phyloP scores from a whole-genome alignment of 2,329 filamentous ascomycete genomes.

The Venturia carpophila region DNA sequence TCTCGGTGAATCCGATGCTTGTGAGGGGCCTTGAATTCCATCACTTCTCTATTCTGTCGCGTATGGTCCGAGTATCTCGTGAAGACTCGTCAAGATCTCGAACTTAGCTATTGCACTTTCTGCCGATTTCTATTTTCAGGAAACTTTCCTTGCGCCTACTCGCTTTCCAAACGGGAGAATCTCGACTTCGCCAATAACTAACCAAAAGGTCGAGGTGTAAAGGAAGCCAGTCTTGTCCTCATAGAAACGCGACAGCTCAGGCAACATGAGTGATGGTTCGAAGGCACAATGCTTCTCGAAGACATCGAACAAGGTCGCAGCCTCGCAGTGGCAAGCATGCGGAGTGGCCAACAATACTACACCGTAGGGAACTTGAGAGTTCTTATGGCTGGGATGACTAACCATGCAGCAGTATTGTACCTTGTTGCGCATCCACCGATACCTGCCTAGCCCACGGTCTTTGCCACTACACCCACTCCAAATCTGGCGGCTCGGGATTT shows the following conservation, averaged over 20 bases:
- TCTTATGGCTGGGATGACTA: neutral
- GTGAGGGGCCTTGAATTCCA: neutral
- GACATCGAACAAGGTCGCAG: neutral
- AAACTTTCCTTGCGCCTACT: neutral
- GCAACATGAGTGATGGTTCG: neutral
- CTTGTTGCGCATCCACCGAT: slow-evolving; percentile 12
- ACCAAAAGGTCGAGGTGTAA: neutral
- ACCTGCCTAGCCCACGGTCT: slow-evolving; percentile 10
- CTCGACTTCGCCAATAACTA: neutral
- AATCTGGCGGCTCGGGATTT: slow-evolving; percentile 4
- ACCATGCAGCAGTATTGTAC: neutral
- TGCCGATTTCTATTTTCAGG: neutral
- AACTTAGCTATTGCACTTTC: neutral
- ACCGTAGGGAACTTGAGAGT: neutral
- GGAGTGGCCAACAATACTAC: neutral
- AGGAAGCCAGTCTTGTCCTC: neutral
- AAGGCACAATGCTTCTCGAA: neutral
- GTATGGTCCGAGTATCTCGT: neutral
- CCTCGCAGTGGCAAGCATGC: slow-evolving; percentile 1
- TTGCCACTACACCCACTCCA: slow-evolving; percentile 13
- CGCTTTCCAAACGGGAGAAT: neutral
- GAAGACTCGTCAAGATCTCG: neutral
- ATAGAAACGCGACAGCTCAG: neutral
- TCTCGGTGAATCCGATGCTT: neutral
- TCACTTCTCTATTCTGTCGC: neutral